phyloP scores from a whole-genome alignment of 306 rosid species.

The Vigna hirtella region DNA sequence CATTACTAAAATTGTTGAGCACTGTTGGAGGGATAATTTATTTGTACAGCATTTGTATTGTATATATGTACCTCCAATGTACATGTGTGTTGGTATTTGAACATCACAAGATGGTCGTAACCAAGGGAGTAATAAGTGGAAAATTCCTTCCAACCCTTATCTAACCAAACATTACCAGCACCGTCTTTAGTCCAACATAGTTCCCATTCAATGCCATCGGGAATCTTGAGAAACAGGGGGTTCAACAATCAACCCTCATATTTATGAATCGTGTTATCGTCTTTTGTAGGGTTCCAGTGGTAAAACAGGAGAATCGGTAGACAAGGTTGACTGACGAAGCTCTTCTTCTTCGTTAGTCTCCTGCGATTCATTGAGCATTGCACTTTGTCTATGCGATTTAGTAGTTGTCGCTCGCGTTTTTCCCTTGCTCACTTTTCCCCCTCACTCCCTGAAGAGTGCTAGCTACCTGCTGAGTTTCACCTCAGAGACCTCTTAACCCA shows the following conservation, averaged over 20 bases:
- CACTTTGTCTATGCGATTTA: too few species aligned
- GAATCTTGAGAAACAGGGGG: neutral
- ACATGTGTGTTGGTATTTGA: slow-evolving; percentile 19
- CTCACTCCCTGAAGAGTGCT: too few species aligned
- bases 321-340: too few species aligned
- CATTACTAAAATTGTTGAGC: too few species aligned
- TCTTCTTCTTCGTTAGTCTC: too few species aligned
- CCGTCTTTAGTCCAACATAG: neutral
- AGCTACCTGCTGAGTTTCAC: too few species aligned
- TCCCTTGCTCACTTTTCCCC: too few species aligned
- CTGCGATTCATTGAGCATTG: too few species aligned
- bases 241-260: neutral
- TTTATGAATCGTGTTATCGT: neutral
- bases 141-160: neutral
- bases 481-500: too few species aligned
- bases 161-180: neutral
- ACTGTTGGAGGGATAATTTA: slow-evolving; percentile 3
- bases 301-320: too few species aligned
- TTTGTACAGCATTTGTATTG: slow-evolving; percentile 10
- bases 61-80: slow-evolving; percentile 16
- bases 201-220: neutral
- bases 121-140: neutral
- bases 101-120: neutral
- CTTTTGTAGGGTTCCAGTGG: too few species aligned
- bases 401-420: too few species aligned